Evolutionary conservation across 1,139 yeast species (phyloP), one percentile per base, ranked within the genome.

Genomic region (Taphrina confusa): DNA sequence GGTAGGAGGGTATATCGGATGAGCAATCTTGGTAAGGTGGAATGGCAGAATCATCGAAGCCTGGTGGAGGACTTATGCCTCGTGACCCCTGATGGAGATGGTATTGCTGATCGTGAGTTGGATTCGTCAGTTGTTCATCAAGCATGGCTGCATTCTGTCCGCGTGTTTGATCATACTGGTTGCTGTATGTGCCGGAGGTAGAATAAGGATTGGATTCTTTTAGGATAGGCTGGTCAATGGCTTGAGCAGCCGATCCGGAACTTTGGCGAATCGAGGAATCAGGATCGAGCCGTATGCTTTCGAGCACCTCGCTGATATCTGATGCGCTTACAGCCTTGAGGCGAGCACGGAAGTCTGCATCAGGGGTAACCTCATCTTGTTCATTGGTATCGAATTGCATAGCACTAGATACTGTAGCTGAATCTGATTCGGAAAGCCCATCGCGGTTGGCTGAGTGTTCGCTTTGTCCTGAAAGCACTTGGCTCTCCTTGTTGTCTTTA

Each of bases 51-150:
- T 47, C 52, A 8, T 47, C 52, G 52, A 47, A 47, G 2, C 52
- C 52, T 14, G 52, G 52, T 9, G 52, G 52, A 1, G 52, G 52
- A 34, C 52, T 47, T 18, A 33, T 31, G n/a, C 52, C 52, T 12
- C 52, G 39, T n/a, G 52, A 47, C 3, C 52, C 52, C 16, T 33
- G 52, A 22, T 47, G 52, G 5, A 31, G 3, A 9, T 14, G 9
- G 23, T 47, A 47, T 12, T 47, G 52, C 9, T 47, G 52, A 47
- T 47, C 52, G 23, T 47, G 18, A 8, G 52, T 47, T 18, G 52
- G 52, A 33, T 47, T 47, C 9, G 14, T 12, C 42, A 37, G 6
- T 8, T 12, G 1, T 37, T 9, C 25, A 37, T 6, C 3, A 18
- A 18, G 23, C 4, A 4, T 5, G 2, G 18, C 42, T 2, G 8